Evolutionary conservation across 768 basidiomycete genomes (phyloP).

Genomic region (Sarcodon aspratus): DNA sequence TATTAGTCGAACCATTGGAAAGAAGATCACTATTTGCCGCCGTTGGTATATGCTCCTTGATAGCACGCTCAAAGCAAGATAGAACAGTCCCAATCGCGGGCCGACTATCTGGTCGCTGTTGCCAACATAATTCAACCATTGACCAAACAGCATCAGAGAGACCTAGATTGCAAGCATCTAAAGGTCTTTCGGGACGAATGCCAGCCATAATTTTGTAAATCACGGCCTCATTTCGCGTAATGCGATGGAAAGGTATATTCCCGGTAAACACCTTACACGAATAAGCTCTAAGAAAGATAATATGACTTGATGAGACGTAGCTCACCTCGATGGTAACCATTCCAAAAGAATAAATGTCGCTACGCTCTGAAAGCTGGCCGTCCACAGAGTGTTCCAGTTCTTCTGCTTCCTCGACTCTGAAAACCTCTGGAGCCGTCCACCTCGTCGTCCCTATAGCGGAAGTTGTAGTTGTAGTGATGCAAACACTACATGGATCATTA

Average conservation of each 20-base stretch:
- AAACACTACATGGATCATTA: conserved; percentile 5
- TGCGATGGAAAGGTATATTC: background rate
- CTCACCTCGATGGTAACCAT: conserved; percentile 4
- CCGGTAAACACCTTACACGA: conserved; percentile 1
- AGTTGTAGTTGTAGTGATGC: background rate
- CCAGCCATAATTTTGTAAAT: conserved; percentile 1
- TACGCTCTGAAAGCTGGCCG: background rate
- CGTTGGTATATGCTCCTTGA: too few relatives aligned
- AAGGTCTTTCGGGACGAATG: background rate
- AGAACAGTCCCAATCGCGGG: too few relatives aligned
- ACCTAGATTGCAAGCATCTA: background rate
- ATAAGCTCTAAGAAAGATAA: background rate
- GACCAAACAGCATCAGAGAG: conserved; percentile 1
- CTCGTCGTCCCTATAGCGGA: conserved; percentile 3
- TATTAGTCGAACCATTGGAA: too few relatives aligned
- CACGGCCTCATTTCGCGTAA: background rate
- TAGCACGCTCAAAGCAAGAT: too few relatives aligned
- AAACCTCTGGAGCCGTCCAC: conserved; percentile 4
- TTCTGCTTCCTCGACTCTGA: background rate
- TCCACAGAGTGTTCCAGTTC: background rate
- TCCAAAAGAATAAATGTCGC: conserved; percentile 2
- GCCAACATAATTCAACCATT: conserved; percentile 4
- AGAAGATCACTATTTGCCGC: too few relatives aligned
- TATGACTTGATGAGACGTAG: background rate
- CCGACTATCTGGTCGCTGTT: too few relatives aligned